Conservation (phyloP, 495 filamentous ascomycete genomes). For the Aspergillus heteromorphus region DNA sequence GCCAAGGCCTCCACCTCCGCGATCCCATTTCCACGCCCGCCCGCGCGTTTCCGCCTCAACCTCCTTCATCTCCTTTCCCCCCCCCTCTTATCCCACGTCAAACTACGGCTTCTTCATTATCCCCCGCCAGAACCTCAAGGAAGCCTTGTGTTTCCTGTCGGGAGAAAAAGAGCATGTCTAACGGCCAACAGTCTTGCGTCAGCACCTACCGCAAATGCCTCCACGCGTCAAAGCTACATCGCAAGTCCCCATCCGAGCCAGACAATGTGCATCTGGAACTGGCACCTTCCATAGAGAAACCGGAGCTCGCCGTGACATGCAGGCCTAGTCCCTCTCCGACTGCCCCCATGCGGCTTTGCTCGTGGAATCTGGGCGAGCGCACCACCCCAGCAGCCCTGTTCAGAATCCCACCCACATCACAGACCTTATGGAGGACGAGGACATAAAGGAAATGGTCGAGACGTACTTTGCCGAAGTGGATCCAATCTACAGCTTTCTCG, state of each 20-base stretch:
- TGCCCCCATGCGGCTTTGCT: neutral
- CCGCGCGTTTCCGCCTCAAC: no score
- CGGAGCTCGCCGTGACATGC: constrained; percentile 1
- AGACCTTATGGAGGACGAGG: constrained; percentile 28
- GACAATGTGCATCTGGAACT: neutral
- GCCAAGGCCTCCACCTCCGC: no score
- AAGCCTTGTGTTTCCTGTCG: constrained; percentile 44
- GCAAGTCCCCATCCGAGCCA: no score
- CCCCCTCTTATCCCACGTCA: neutral
- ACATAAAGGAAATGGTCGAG: constrained; percentile 28
- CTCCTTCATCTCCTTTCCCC: no score
- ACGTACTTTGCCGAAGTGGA: constrained; percentile 42
- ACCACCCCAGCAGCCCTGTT: neutral
- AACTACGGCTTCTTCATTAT: neutral
- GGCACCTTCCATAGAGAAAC: constrained; percentile 7
- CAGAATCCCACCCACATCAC: constrained; percentile 14
- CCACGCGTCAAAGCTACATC: constrained; percentile 19
- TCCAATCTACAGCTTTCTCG: constrained; percentile 43
- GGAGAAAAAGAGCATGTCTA: constrained; percentile 44
- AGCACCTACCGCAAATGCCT: constrained; percentile 43
- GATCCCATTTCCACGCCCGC: no score
- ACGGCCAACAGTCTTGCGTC: constrained; percentile 36
- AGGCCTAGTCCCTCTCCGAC: neutral
- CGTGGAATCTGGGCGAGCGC: constrained; percentile 8
- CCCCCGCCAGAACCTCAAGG: constrained; percentile 16